Evolutionary conservation across 257 asterid genomes (phyloP).

Genomic region (Cinchona pubescens): DNA sequence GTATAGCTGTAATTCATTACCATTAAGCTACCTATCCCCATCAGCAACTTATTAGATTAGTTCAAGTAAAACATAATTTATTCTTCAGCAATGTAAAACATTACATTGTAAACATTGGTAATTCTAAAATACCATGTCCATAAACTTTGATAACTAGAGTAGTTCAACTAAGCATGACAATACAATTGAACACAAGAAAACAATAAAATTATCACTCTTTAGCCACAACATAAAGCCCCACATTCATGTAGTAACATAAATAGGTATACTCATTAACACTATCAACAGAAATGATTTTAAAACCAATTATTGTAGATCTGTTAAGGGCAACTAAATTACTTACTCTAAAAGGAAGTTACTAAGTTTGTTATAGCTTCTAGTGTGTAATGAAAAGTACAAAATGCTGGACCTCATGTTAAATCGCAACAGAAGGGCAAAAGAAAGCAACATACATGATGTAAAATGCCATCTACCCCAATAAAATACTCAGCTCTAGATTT

Average conservation of each 20-base stretch:
- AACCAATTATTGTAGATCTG: not conserved
- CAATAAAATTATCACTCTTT: not conserved
- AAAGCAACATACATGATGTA: not conserved
- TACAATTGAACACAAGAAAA: not conserved
- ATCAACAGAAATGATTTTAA: not conserved
- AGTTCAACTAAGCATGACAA: not conserved
- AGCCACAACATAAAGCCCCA: not conserved
- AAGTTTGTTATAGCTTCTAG: not conserved
- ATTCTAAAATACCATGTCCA: not conserved
- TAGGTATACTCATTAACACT: too few relatives aligned
- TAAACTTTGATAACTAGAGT: not conserved
- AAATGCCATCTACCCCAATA: conserved; percentile 3
- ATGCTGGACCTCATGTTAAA: not conserved
- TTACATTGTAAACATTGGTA: not conserved
- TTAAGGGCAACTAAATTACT: not conserved
- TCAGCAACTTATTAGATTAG: not conserved
- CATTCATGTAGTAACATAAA: not conserved
- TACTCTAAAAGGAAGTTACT: not conserved
- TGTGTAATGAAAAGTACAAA: not conserved
- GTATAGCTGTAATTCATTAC: too few relatives aligned
- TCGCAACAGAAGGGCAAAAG: not conserved
- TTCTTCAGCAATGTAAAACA: not conserved
- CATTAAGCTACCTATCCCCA: not conserved
- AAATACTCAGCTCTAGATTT: not conserved
- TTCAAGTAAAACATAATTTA: too few relatives aligned